Base-by-base conservation (phyloP, 2,329 filamentous ascomycete genomes). In the Sclerotinia spermophila region DNA sequence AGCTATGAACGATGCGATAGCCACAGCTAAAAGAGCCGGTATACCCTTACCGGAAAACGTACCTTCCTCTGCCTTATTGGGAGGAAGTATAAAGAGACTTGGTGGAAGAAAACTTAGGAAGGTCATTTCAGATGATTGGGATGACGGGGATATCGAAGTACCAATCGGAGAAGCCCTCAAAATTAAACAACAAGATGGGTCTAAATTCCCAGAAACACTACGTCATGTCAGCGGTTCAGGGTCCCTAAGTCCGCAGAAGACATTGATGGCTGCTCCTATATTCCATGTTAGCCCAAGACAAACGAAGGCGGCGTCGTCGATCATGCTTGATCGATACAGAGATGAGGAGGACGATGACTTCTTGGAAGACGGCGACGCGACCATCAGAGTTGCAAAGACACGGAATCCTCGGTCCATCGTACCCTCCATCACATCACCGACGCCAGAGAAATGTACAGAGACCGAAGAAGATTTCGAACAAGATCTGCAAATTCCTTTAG, bases 61-160 rank as follows among this genome's bases (percentile, higher is more conserved):
- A 44, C 94, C 95, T 1, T 89, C 92, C 42, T 97, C 95, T 30
- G 96, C 96, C 42, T 84, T 99, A 56, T 87, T 96, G 79, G 95
- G 95, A 68, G 96, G 96, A 67, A 95, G 94, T 15, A 98, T 98
- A 79, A 97, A 96, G 82, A 87, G 94, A 75, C 85, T 98, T 45
- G 94, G 94, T 65, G 89, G 89, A 71, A 87, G 88, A 75, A 93
- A 90, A 77, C 85, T 91, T 30, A 90, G 89, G 77, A 91, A 88
- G 77, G 88, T 90, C 55, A 87, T 92, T 71, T 89, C 92, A 73
- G 92, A 95, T 79, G 95, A 92, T 90, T 90, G 89, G 72, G 91
- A 94, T 75, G 92, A 95, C 76, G 82, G 94, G 68, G 91, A 95
- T 76, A 81, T 95, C 64, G 91, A 92, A 76, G 80, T 94, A 24